A percentile compares a stretch with the other conserved stretches of the same genome.
Evolutionary conservation across 2,329 filamentous ascomycete species (phyloP).

Genomic region (Fusarium sp.): DNA sequence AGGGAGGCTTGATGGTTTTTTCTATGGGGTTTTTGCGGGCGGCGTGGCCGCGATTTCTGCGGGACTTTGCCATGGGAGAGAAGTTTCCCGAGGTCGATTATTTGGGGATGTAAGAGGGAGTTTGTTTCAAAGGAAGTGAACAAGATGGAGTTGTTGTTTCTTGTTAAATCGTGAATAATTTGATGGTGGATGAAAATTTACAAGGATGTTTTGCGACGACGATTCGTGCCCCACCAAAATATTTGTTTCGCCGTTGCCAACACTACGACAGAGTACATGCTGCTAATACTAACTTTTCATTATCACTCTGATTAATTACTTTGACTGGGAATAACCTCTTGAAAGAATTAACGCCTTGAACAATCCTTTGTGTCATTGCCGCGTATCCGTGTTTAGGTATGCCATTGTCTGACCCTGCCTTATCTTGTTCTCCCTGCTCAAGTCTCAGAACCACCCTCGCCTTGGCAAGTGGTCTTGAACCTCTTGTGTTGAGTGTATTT

Average conservation of each 20-base stretch:
- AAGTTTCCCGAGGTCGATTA: not conserved
- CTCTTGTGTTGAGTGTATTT: not conserved
- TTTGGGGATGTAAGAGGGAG: not conserved
- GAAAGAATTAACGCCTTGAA: not conserved
- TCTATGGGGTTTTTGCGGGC: conserved; percentile 66
- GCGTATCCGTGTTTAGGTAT: not conserved
- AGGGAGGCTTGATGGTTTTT: conserved; percentile 69
- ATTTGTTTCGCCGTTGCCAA: not conserved
- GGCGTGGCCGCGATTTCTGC: conserved; percentile 63
- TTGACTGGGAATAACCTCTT: not conserved
- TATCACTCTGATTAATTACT: not conserved
- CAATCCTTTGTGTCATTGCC: not conserved
- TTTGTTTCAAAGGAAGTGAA: not conserved
- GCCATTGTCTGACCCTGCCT: not conserved
- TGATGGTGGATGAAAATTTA: conserved; percentile 33
- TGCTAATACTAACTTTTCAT: not conserved
- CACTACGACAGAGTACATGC: not conserved
- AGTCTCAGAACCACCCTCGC: not conserved
- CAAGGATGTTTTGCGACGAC: conserved; percentile 32
- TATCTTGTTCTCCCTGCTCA: not conserved
- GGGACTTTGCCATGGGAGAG: conserved; percentile 68
- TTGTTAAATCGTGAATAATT: not conserved
- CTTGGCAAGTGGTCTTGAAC: not conserved
- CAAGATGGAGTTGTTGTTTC: not conserved
- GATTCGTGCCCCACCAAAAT: conserved; percentile 37